A percentile compares a stretch with the other conserved stretches of the same genome.
phyloP scores from a whole-genome alignment of 768 basidiomycete genomes.

The Auricularia heimuer region DNA sequence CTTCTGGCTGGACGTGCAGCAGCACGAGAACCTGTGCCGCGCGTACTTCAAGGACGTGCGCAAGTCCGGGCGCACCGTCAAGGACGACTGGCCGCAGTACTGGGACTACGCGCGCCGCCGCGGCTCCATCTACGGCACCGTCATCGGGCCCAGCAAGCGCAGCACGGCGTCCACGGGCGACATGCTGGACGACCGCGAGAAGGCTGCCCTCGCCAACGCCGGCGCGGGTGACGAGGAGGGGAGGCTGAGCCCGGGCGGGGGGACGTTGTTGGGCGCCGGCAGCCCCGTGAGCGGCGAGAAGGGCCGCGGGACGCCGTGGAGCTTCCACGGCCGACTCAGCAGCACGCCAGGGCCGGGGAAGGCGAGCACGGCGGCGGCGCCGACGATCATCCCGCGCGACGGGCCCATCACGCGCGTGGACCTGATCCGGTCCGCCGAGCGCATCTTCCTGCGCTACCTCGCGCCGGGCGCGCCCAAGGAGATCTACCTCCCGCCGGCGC shows the following conservation, averaged over 20 bases:
- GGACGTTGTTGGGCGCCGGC: constrained; percentile 25
- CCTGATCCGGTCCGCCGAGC: constrained; percentile 87
- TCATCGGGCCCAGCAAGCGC: constrained; percentile 68
- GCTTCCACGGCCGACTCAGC: constrained; percentile 3
- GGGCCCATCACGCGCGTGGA: constrained; percentile 84
- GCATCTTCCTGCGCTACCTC: constrained; percentile 67
- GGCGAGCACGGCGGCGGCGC: constrained; percentile 35
- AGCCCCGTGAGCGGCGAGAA: constrained; percentile 17
- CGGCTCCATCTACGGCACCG: constrained; percentile 87
- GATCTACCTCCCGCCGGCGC: constrained; percentile 89
- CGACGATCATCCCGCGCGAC: constrained; percentile 88
- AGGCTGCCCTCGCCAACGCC: constrained; percentile 41
- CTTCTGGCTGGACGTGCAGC: constrained; percentile 98
- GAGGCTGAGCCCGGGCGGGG: constrained; percentile 51
- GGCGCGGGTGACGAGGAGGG: constrained; percentile 23
- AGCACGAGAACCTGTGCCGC: constrained; percentile 96
- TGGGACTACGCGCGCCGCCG: constrained; percentile 88
- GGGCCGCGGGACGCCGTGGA: constrained; percentile 1
- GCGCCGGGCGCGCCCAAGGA: constrained; percentile 88
- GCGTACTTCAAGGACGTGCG: constrained; percentile 99
- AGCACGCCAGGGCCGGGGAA: constrained; percentile 10
- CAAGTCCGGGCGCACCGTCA: constrained; percentile 85
- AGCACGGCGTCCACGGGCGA: constrained; percentile 78
- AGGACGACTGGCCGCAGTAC: constrained; percentile 98
- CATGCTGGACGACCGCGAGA: constrained; percentile 59